Evolutionary conservation across 176 grass and related monocot genomes (phyloP).

Genomic region (Typha latifolia): DNA sequence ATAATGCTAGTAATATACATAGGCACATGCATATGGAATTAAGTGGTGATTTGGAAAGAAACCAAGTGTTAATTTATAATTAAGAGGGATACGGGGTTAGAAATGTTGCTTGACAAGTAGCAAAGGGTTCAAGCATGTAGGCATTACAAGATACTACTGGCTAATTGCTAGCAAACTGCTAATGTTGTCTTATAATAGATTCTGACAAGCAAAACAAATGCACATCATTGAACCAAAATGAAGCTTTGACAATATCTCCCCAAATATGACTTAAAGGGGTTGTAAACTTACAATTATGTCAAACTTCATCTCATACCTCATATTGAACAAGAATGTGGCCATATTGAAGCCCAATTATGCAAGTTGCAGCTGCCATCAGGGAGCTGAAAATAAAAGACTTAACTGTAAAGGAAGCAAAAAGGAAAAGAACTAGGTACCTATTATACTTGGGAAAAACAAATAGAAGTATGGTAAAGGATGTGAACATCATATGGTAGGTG

Average conservation of each 20-base stretch:
- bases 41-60: too few relatives aligned
- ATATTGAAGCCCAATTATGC: constrained; percentile 87
- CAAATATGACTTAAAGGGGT: background rate
- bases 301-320: constrained; percentile 36
- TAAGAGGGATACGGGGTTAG: too few relatives aligned
- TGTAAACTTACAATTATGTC: background rate
- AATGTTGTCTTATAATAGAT: background rate
- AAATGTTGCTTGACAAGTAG: too few relatives aligned
- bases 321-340: constrained; percentile 81
- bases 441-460: too few relatives aligned
- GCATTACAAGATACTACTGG: too few relatives aligned
- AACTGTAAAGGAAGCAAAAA: background rate
- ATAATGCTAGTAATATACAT: too few relatives aligned
- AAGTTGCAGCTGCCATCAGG: constrained; percentile 83
- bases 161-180: background rate
- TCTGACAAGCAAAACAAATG: background rate
- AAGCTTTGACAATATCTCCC: background rate
- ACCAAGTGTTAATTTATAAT: too few relatives aligned
- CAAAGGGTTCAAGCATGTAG: too few relatives aligned
- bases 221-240: background rate
- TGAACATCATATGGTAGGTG: background rate
- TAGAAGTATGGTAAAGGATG: too few relatives aligned
- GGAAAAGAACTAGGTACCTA: background rate
- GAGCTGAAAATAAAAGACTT: constrained; percentile 35
- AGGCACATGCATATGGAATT: too few relatives aligned